Percentiles rank a stretch among this genome's conserved stretches.
Evolutionary conservation across 2,329 filamentous ascomycete genomes (phyloP).

Genomic region (Aspergillus fischeri): DNA sequence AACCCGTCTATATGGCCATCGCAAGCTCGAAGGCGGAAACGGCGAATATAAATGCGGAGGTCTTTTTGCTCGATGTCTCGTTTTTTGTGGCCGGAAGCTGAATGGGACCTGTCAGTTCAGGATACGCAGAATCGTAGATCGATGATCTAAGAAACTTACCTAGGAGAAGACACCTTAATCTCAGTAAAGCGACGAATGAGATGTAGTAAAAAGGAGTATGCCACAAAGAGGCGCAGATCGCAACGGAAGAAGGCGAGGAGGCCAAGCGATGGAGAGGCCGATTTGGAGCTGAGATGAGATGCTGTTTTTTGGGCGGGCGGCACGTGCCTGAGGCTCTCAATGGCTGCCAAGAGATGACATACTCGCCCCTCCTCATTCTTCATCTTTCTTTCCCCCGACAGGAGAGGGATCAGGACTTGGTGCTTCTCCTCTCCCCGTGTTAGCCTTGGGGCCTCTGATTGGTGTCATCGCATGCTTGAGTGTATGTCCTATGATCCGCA

Average conservation of each 20-base stretch:
- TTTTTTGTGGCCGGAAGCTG: background rate
- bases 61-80: background rate
- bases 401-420: conserved; percentile 17
- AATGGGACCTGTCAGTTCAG: conserved; percentile 1
- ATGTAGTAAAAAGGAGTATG: conserved; percentile 10
- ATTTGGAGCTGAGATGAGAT: conserved; percentile 23
- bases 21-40: conserved; percentile 19
- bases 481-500: background rate
- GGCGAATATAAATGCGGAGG: background rate
- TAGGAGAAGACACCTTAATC: conserved; percentile 1
- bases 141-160: background rate
- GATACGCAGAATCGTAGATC: background rate
- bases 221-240: background rate
- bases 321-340: conserved; percentile 24
- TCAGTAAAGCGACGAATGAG: conserved; percentile 6
- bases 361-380: conserved; percentile 16
- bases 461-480: background rate
- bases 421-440: conserved; percentile 15
- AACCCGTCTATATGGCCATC: conserved; percentile 35
- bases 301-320: conserved; percentile 25
- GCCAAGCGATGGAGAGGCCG: conserved; percentile 15
- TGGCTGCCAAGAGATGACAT: conserved; percentile 21
- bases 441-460: conserved; percentile 13
- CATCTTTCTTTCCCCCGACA: conserved; percentile 7
- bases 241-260: conserved; percentile 3